These are phyloP conservation scores for Fusarium nisikadoi DNA, from an alignment of 2,329 filamentous ascomycete species.

Conservation along the genomic window DNA sequence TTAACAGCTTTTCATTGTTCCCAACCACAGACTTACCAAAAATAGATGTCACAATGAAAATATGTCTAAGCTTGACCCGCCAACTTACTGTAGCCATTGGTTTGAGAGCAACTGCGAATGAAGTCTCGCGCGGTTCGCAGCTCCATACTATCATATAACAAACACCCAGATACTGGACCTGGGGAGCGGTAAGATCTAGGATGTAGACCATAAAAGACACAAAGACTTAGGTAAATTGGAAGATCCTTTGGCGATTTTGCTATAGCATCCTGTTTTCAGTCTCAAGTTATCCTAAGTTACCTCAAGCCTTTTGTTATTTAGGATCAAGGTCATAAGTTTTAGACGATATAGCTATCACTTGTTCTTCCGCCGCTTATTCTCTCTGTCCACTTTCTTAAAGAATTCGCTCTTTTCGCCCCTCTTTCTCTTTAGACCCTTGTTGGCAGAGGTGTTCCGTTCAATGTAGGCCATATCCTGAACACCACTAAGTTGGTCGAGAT, in stretches of 20 bases:
- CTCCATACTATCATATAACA: background rate
- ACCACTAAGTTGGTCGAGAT: conserved; percentile 84
- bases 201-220: too few species aligned
- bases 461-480: conserved; percentile 97
- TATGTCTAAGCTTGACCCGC: too few species aligned
- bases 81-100: background rate
- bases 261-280: rapidly evolving
- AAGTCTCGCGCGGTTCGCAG: background rate
- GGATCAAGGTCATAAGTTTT: background rate
- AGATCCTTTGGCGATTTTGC: background rate
- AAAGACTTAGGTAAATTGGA: too few species aligned
- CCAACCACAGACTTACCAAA: too few species aligned
- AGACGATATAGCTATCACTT: rapidly evolving
- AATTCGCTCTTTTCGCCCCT: conserved; percentile 38
- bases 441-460: conserved; percentile 73
- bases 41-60: too few species aligned
- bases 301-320: too few species aligned
- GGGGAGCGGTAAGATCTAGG: background rate
- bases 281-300: rapidly evolving
- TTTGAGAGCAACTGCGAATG: too few species aligned
- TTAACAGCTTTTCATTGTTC: background rate
- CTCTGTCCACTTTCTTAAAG: conserved; percentile 56
- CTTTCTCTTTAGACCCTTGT: conserved; percentile 15
- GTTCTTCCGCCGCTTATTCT: conserved; percentile 43
- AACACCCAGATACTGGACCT: background rate